These are phyloP conservation scores for Anthoceros angustus DNA, from an alignment of 225 moss, liverwort and hornwort species.

Conservation along the genomic window DNA sequence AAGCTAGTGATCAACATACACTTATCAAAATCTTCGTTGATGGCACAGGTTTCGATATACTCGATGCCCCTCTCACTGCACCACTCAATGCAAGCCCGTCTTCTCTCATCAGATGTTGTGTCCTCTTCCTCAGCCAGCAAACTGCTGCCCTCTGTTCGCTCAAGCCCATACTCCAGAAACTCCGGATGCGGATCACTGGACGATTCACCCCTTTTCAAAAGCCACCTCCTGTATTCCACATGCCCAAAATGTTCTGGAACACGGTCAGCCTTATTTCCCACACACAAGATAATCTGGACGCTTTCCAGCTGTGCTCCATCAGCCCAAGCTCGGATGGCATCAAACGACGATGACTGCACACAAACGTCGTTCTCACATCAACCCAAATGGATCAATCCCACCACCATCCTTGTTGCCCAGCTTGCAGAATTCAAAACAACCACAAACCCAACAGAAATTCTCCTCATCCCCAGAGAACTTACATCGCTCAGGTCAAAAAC, in stretches of 20 bases:
- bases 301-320: slow-evolving; percentile 31
- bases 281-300: slow-evolving; percentile 66
- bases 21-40: slow-evolving; percentile 79
- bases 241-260: slow-evolving; percentile 83
- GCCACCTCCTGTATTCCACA: slow-evolving; percentile 60
- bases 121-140: slow-evolving; percentile 41
- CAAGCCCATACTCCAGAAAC: slow-evolving; percentile 77
- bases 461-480: slow-evolving; percentile 10
- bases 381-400: slow-evolving; percentile 5
- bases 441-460: background rate
- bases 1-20: slow-evolving; percentile 21
- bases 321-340: slow-evolving; percentile 69
- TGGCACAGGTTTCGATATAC: slow-evolving; percentile 82
- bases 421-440: too few species aligned
- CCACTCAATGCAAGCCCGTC: slow-evolving; percentile 68
- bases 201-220: slow-evolving; percentile 81
- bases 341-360: slow-evolving; percentile 56
- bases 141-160: slow-evolving; percentile 63
- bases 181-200: slow-evolving; percentile 89
- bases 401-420: background rate
- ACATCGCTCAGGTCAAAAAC: slow-evolving; percentile 88
- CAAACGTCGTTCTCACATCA: background rate
- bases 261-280: slow-evolving; percentile 90
- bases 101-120: slow-evolving; percentile 26
- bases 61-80: slow-evolving; percentile 78